Evolutionary conservation across 306 rosid species (phyloP), one percentile per base, ranked within the genome.

Genomic region (Morella rubra): DNA sequence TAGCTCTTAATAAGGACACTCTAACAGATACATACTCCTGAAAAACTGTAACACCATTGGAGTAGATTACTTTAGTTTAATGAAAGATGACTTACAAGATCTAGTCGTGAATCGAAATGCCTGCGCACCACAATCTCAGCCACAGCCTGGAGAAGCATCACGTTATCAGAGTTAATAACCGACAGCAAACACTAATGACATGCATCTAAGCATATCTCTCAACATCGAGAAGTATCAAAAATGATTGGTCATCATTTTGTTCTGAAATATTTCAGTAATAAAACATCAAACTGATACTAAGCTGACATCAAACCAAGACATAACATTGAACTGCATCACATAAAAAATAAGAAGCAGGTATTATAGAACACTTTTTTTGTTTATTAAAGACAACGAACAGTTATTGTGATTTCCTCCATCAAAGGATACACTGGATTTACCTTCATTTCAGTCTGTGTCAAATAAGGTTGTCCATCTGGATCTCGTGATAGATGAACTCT

Each of bases 381-480:
- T 64, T 66, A 18, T 14, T 37, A n/a, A 32, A 18, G 14, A 9
- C 19, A 61, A 16, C 14, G 6, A 12, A 61, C 44, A 61, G 19
- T 5, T 61, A 27, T 16, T 61, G 14, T 61, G 68, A 27, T 61
- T 14, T 61, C 51, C n/a, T 9, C 51, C 46, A 75, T 9, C 58
- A 69, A 75, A 79, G 47, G 74, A 52, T 45, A n/a, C 73, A 42
- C 15, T 41, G 72, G 55, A n/a, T 73, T 73, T 75, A 91, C 96
- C 97, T 87, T 92, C 93, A 94, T 89, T 87, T 94, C 98, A 3
- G 90, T 91, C 76, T 90, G 97, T 58, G 98, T 94, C 83, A 94
- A 77, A 81, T 87, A 92, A 37, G 91, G 88, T 64, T 94, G 91
- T 16, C 97, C 98, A 46, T 94, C 98, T 7, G 98, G 98, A 89